These are phyloP conservation scores for Phytopythium aichiense DNA, from an alignment of 352 stramenopile species.

Conservation along the genomic window DNA sequence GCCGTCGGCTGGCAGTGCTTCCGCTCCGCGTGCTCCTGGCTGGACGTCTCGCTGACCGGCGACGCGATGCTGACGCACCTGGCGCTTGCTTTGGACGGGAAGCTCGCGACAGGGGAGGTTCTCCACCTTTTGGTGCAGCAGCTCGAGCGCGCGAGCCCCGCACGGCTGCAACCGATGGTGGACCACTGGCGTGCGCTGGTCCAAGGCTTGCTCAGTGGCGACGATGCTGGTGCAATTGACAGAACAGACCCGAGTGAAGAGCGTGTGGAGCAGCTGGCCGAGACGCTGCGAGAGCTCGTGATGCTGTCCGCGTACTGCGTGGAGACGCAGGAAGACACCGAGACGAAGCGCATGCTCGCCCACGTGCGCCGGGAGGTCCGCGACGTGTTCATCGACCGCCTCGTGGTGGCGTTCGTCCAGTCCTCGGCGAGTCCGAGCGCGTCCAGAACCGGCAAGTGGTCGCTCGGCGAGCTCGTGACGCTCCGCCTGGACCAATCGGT, in stretches of 20 bases:
- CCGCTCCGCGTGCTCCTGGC: slow-evolving; percentile 45
- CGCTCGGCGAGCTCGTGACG: slow-evolving; percentile 14
- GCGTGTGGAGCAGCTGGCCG: slow-evolving; percentile 13
- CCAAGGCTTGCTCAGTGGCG: slow-evolving; percentile 3
- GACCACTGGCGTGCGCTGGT: slow-evolving; percentile 40
- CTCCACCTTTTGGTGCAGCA: slow-evolving; percentile 30
- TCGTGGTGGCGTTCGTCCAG: slow-evolving; percentile 41
- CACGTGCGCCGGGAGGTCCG: slow-evolving; percentile 47
- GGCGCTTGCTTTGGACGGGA: slow-evolving; percentile 56
- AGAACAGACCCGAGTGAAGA: neutral
- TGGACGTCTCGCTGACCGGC: slow-evolving; percentile 35
- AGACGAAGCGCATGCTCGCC: slow-evolving; percentile 36
- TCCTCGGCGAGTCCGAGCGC: slow-evolving; percentile 4
- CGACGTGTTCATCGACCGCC: slow-evolving; percentile 28
- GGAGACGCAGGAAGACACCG: slow-evolving; percentile 8
- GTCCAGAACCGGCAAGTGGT: slow-evolving; percentile 1
- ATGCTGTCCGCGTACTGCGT: slow-evolving; percentile 44
- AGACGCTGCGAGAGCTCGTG: slow-evolving; percentile 33
- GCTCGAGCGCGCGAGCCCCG: slow-evolving; percentile 22
- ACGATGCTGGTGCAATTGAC: neutral
- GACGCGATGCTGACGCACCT: slow-evolving; percentile 34
- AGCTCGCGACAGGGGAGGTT: slow-evolving; percentile 26
- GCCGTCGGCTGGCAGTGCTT: slow-evolving; percentile 67
- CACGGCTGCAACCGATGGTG: slow-evolving; percentile 25
- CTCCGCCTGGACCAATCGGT: slow-evolving; percentile 19